A percentile compares a stretch with the other conserved stretches of the same genome.
Evolutionary conservation across 768 basidiomycete genomes (phyloP).

Genomic region (Gymnopilus dilepis): DNA sequence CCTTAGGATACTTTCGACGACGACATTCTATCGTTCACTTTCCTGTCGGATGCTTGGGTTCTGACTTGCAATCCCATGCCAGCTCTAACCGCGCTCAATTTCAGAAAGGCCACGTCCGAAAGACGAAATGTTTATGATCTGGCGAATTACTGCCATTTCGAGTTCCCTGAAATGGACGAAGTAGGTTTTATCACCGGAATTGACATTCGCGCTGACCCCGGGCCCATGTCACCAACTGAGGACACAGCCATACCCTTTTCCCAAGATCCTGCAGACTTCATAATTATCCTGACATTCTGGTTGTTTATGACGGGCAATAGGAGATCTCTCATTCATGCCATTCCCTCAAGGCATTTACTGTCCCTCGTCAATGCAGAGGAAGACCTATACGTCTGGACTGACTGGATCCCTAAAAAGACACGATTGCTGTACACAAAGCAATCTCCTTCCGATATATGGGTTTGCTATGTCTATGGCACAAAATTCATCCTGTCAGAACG

Average conservation of each 20-base stretch:
- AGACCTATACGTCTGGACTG: slow-evolving; percentile 44
- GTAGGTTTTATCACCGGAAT: slow-evolving; percentile 37
- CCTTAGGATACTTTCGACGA: slow-evolving; percentile 36
- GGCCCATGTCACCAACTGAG: slow-evolving; percentile 47
- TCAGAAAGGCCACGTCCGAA: slow-evolving; percentile 36
- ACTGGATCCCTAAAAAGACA: slow-evolving; percentile 56
- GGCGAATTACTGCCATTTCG: slow-evolving; percentile 43
- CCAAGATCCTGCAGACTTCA: slow-evolving; percentile 42
- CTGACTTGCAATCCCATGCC: slow-evolving; percentile 37
- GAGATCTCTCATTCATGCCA: slow-evolving; percentile 44
- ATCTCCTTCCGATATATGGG: slow-evolving; percentile 52
- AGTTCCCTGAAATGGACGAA: slow-evolving; percentile 42
- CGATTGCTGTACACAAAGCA: slow-evolving; percentile 43
- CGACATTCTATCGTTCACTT: slow-evolving; percentile 45
- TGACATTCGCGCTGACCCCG: slow-evolving; percentile 58
- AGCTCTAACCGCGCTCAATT: slow-evolving; percentile 44
- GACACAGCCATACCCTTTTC: slow-evolving; percentile 50
- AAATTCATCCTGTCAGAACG: slow-evolving; percentile 41
- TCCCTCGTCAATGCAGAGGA: slow-evolving; percentile 24
- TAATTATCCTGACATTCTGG: slow-evolving; percentile 54
- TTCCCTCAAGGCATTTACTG: slow-evolving; percentile 45
- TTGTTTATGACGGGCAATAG: slow-evolving; percentile 33
- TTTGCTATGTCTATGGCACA: slow-evolving; percentile 61
- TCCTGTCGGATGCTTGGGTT: slow-evolving; percentile 46
- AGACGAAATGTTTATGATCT: slow-evolving; percentile 32